Percentiles rank a stretch among this genome's conserved stretches.
Evolutionary conservation across 2,329 filamentous ascomycete genomes (phyloP).

Genomic region (Calonectria pseudoturangicola): DNA sequence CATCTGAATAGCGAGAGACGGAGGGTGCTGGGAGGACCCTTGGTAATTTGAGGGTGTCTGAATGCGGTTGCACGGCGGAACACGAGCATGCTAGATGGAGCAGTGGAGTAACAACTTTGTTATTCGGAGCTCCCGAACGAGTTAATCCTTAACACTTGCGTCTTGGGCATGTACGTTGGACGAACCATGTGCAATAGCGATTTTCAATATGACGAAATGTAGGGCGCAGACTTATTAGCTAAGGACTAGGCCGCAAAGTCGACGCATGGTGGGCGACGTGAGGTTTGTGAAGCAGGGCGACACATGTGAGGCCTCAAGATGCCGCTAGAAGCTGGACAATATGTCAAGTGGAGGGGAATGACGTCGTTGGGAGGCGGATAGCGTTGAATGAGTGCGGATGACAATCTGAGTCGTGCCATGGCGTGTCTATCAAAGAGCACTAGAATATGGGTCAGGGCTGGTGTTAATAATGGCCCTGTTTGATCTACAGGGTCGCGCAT

Average conservation of each 20-base stretch:
- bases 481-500: slow-evolving; percentile 29
- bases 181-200: slow-evolving; percentile 4
- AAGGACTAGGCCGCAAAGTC: neutral
- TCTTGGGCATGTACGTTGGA: neutral
- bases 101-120: slow-evolving; percentile 12
- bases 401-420: slow-evolving; percentile 20
- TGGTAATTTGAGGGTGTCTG: slow-evolving; percentile 18
- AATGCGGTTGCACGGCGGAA: slow-evolving; percentile 9
- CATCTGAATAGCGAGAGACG: neutral
- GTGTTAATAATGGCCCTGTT: slow-evolving; percentile 19
- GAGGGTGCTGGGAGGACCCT: neutral
- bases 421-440: slow-evolving; percentile 14
- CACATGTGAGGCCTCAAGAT: slow-evolving; percentile 23
- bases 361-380: slow-evolving; percentile 16
- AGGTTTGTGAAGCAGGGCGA: slow-evolving; percentile 3
- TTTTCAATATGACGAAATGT: slow-evolving; percentile 13
- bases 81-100: slow-evolving; percentile 12
- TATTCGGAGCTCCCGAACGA: slow-evolving; percentile 11
- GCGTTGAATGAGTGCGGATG: slow-evolving; percentile 14
- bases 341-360: slow-evolving; percentile 21
- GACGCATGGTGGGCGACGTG: neutral
- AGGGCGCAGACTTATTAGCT: slow-evolving; percentile 2
- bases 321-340: slow-evolving; percentile 18
- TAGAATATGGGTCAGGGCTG: neutral
- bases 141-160: neutral